Conservation (phyloP, 306 rosid species). For the Purshia tridentata region DNA sequence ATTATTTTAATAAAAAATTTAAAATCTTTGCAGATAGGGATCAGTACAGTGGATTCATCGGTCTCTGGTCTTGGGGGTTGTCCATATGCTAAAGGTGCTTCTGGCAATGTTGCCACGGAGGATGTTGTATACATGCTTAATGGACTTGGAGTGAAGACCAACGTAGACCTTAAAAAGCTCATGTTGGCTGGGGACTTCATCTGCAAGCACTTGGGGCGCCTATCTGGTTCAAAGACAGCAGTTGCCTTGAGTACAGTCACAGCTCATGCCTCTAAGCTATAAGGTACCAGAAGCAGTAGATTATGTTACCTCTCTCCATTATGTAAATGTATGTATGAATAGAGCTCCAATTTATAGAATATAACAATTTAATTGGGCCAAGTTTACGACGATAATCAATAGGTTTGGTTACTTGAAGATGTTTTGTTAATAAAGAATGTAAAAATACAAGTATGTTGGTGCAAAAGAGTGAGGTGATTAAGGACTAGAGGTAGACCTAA, state of each 20-base stretch:
- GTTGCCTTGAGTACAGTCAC: conserved; percentile 59
- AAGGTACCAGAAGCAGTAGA: conserved; percentile 35
- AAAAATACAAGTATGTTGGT: neutral
- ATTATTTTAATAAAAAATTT: conserved; percentile 5
- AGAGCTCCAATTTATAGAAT: neutral
- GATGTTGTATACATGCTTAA: conserved; percentile 89
- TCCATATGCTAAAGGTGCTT: conserved; percentile 91
- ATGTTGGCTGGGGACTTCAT: conserved; percentile 81
- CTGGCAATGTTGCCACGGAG: conserved; percentile 92
- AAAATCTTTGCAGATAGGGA: conserved; percentile 52
- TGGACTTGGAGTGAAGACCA: conserved; percentile 77
- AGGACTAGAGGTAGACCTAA: neutral
- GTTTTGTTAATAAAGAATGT: neutral
- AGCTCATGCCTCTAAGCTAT: conserved; percentile 59
- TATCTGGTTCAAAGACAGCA: conserved; percentile 73
- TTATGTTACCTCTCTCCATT: neutral
- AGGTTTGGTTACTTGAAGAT: neutral
- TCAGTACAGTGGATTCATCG: conserved; percentile 76
- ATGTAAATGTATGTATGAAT: neutral
- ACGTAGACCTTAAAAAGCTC: conserved; percentile 67
- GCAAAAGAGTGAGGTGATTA: neutral
- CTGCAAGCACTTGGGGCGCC: conserved; percentile 73
- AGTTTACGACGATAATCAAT: neutral
- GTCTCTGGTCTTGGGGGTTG: conserved; percentile 97
- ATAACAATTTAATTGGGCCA: neutral